Conservation (phyloP, 2,329 filamentous ascomycete genomes). For the Ophiocordyceps camponoti-floridani region DNA sequence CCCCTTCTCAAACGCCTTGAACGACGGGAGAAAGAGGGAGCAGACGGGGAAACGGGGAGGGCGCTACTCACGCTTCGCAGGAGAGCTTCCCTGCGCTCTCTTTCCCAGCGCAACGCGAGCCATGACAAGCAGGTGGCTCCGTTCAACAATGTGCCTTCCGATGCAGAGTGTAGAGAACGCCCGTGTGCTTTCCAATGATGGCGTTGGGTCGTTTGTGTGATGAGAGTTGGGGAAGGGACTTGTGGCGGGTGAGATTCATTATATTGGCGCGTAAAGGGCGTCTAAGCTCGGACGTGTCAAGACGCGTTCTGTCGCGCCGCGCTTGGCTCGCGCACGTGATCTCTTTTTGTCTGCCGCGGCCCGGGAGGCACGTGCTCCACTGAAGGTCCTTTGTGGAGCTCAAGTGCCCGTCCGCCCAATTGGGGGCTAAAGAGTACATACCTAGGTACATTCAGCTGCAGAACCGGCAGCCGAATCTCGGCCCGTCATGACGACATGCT, state of each 20-base stretch:
- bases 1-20: too few relatives aligned
- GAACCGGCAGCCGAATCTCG: background rate
- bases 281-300: conserved; percentile 9
- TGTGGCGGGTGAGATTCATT: conserved; percentile 4
- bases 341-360: too few relatives aligned
- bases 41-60: background rate
- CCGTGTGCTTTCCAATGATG: background rate
- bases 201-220: background rate
- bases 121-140: conserved; percentile 7
- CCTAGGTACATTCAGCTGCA: background rate
- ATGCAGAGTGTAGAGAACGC: background rate
- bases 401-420: background rate
- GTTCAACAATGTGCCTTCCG: background rate
- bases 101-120: conserved; percentile 15
- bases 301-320: conserved; percentile 7
- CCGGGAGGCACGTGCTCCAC: background rate
- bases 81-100: conserved; percentile 11
- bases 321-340: background rate
- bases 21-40: background rate
- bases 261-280: conserved; percentile 2
- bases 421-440: background rate
- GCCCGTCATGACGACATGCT: background rate
- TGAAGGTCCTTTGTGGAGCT: background rate
- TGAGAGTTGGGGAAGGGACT: background rate
- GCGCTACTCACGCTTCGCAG: conserved; percentile 8